Evolutionary conservation across 2,329 filamentous ascomycete genomes (phyloP), one percentile per base, ranked within the genome.

Genomic region (Nothomitra cinnamomea): DNA sequence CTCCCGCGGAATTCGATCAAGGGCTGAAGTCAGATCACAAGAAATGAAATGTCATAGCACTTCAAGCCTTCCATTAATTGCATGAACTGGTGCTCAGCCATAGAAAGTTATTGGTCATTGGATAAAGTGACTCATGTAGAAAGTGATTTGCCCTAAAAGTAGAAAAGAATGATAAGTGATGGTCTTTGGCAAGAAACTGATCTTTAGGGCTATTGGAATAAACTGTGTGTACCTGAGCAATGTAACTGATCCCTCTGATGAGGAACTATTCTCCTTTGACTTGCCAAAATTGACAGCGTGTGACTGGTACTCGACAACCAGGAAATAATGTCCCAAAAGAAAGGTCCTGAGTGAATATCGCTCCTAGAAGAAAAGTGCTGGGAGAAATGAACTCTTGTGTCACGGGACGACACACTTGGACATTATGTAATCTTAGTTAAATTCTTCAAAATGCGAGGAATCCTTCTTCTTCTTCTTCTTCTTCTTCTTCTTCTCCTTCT

Each of bases 191-290:
- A 22, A 22, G 24, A 45, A 22, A 45, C 41, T 6, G 41, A 22
- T 45, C 41, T 45, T 45, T 45, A 45, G 41, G 24, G 41, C 41
- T 45, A 45, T 45, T 45, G 24, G 41, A 45, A 45, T 45, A 45
- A 22, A 45, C 17, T 10, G 41, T 22, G 24, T 45, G 41, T 45
- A 45, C 41, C 17, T 45, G 15, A 45, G 41, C 41, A 45, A 45
- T 45, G 41, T 45, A 45, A 45, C 41, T 45, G 41, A 45, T 45
- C 41, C 41, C 35, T 38, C 35, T 38, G 7, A 15, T 38, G 35
- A 15, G 35, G 35, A 38, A 15, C 35, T 38, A 38, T 38, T 38
- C 35, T 15, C 35, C 35, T 38, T 38, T 38, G 35, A 38, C 35
- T 38, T 38, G 35, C 35, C 35, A 38, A 38, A 38, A 38, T 38